Evolutionary conservation across 2,329 filamentous ascomycete genomes (phyloP), one percentile per base, ranked within the genome.

Genomic region (Fusarium sp.): DNA sequence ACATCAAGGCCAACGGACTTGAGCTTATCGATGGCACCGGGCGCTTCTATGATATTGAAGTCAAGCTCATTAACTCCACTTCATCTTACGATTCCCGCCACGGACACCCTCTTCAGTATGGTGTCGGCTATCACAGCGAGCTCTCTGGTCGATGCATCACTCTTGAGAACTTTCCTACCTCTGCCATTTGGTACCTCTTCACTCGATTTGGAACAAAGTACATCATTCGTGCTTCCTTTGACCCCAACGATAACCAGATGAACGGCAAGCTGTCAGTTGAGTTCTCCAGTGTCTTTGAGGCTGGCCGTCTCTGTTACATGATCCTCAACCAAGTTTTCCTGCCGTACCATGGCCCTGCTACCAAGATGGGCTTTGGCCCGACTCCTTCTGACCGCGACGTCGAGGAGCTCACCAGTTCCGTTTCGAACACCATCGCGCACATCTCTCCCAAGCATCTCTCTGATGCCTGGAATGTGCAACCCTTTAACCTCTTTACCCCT

Each of bases 111-210:
- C 39, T 44, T 7, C 14, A 17, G 8, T n/a, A 3, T 38, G 66
- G 3, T 22, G 51, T 6, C 7, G n/a, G 50, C 0, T 6, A 12
- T 4, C 44, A 54, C 1, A 59, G 45, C 15, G 70, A 36, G 5
- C 22, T 26, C 2, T 63, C 72, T 4, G 66, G 74, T 1, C 72
- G 79, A 0, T 65, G 70, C 0, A 41, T 81, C 0, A n/a, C 38
- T 1, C 22, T 81, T 1, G 17, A 45, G 3, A 26, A 58, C 3
- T 79, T 81, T 8, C 79, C 78, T 0, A 26, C 28, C 3, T 20
- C 14, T 1, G 64, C 68, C 1, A 32, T 81, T 3, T 80, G 79
- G 79, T 41, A 56, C 3, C 60, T 79, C 0, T 15, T 81, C 4
- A 39, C 28, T 17, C n/a, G 24, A 2, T 41, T 79, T 3, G 77